A percentile compares a stretch with the other conserved stretches of the same genome.
Conservation (phyloP, 805 yeast species). For the Metschnikowia lachancei region DNA sequence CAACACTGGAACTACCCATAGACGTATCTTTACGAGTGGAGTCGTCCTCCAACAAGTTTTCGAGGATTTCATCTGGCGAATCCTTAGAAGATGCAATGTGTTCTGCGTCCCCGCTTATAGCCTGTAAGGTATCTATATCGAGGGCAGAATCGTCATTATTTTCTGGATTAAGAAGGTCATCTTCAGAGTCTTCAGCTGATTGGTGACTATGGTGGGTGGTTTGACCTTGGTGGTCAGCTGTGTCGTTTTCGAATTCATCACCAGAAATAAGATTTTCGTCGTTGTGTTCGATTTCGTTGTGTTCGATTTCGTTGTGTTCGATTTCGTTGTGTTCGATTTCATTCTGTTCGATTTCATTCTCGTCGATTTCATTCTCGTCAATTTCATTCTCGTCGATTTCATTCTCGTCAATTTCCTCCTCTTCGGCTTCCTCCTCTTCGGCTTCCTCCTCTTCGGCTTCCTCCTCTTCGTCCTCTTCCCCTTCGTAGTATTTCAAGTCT, state of each 20-base stretch:
- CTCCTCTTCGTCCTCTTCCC: constrained; percentile 22
- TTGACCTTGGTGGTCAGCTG: constrained; percentile 3
- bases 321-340: constrained; percentile 14
- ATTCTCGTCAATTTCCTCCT: constrained; percentile 10
- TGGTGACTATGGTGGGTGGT: background rate
- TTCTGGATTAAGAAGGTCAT: background rate
- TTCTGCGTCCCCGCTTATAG: too few species aligned
- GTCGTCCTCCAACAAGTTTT: too few species aligned
- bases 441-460: constrained; percentile 14
- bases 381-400: constrained; percentile 13
- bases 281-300: constrained; percentile 13
- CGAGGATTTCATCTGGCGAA: too few species aligned
- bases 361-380: constrained; percentile 7
- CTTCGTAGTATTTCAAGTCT: constrained; percentile 25
- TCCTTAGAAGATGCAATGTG: too few species aligned
- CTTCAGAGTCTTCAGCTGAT: background rate
- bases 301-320: too few species aligned
- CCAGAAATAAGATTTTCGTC: background rate
- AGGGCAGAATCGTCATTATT: too few species aligned
- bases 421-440: background rate
- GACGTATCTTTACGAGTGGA: background rate
- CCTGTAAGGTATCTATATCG: too few species aligned
- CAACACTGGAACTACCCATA: background rate
- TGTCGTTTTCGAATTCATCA: constrained; percentile 13
- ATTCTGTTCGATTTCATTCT: background rate